These are phyloP conservation scores for Dipodascus geniculatus DNA, from an alignment of 805 yeast genomes.

Conservation along the genomic window DNA sequence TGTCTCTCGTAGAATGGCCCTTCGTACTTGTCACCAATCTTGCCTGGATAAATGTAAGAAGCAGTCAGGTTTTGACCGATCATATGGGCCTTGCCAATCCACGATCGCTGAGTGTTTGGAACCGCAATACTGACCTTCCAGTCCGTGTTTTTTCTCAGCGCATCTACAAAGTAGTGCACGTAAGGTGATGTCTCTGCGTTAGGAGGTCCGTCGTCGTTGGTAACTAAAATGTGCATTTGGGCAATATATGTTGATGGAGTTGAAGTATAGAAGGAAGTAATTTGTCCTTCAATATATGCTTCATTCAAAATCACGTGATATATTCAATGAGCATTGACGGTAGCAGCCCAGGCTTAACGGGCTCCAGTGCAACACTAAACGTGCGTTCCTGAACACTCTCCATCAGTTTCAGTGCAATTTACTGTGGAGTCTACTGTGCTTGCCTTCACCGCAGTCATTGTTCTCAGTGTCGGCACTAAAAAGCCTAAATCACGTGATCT, in stretches of 20 bases:
- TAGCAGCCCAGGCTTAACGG: too few species aligned
- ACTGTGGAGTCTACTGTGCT: too few species aligned
- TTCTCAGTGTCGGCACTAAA: too few species aligned
- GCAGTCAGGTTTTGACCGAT: conserved; percentile 45
- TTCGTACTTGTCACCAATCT: conserved; percentile 13
- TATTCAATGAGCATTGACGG: too few species aligned
- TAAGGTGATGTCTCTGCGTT: conserved; percentile 72
- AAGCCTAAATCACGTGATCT: too few species aligned
- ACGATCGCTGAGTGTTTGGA: conserved; percentile 75
- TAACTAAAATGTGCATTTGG: conserved; percentile 28
- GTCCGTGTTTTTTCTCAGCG: conserved; percentile 49
- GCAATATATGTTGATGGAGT: too few species aligned
- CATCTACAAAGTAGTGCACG: conserved; percentile 67
- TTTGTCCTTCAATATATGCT: too few species aligned
- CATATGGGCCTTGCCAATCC: conserved; percentile 97
- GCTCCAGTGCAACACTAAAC: too few species aligned
- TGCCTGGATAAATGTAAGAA: conserved; percentile 13
- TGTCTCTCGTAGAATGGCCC: conserved; percentile 25
- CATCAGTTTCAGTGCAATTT: too few species aligned
- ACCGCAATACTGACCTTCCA: conserved; percentile 81
- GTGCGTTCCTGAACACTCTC: too few species aligned
- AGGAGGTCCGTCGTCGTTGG: conserved; percentile 96
- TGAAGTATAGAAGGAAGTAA: neutral
- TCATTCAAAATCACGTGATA: too few species aligned
- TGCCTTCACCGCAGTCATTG: too few species aligned